Conservation (phyloP, 306 rosid genomes). For the Quercus bicolor region DNA sequence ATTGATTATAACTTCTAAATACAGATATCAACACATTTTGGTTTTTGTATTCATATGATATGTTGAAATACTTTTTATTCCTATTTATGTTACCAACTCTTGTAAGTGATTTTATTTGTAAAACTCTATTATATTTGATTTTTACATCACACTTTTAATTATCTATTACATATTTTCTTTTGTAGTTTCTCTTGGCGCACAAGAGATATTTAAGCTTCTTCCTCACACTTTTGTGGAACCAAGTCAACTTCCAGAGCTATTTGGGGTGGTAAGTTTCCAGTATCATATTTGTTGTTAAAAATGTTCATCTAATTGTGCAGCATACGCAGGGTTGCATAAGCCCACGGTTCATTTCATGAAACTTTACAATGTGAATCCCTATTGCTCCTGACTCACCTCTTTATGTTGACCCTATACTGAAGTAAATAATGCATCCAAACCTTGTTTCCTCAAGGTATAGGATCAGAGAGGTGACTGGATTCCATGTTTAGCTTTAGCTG, state of each 20-base stretch:
- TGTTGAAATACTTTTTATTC: neutral
- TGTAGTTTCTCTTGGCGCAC: conserved; percentile 89
- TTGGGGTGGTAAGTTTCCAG: conserved; percentile 39
- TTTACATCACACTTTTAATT: neutral
- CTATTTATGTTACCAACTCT: neutral
- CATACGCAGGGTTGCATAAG: conserved; percentile 4
- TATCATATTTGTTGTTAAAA: neutral
- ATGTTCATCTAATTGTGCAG: conserved; percentile 1
- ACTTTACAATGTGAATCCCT: neutral
- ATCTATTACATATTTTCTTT: neutral
- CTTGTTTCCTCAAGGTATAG: neutral
- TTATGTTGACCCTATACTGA: neutral
- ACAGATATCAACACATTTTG: neutral
- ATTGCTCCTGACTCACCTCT: neutral
- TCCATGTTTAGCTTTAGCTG: neutral
- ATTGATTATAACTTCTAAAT: neutral
- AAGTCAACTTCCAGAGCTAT: conserved; percentile 52
- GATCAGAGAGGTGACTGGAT: neutral
- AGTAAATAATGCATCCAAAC: neutral
- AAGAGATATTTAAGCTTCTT: conserved; percentile 86
- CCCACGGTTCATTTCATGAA: neutral
- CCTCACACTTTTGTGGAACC: conserved; percentile 89
- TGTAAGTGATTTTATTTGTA: neutral
- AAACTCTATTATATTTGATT: neutral
- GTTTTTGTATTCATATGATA: neutral